Evolutionary conservation across 148 eudicot genomes (phyloP).

Genomic region (Salicornia ramosissima): DNA sequence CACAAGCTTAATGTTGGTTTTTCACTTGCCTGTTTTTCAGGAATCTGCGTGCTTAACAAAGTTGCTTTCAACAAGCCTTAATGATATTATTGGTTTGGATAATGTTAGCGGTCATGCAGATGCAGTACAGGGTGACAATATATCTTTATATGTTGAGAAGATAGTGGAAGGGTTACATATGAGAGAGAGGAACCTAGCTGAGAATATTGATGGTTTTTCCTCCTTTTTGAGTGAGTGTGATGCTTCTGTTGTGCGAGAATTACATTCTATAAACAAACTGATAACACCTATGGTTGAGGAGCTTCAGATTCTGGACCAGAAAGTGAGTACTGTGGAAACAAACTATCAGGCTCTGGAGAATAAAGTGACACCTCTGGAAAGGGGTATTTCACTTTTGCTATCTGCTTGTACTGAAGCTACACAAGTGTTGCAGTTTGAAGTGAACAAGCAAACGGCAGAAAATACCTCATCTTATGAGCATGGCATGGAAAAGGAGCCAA

Average conservation of each 20-base stretch:
- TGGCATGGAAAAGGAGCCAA: constrained; percentile 26
- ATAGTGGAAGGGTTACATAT: constrained; percentile 42
- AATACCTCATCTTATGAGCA: constrained; percentile 30
- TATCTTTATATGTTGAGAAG: constrained; percentile 42
- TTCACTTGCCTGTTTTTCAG: constrained; percentile 42
- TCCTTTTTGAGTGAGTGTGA: constrained; percentile 52
- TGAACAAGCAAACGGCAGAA: constrained; percentile 25
- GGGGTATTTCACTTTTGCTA: constrained; percentile 39
- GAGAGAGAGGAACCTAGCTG: constrained; percentile 38
- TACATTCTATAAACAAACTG: constrained; percentile 42
- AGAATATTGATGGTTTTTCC: constrained; percentile 44
- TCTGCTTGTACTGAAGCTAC: constrained; percentile 64
- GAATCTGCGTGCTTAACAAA: constrained; percentile 36
- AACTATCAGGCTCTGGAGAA: constrained; percentile 39
- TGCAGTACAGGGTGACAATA: constrained; percentile 40
- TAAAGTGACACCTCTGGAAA: constrained; percentile 41
- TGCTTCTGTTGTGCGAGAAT: constrained; percentile 50
- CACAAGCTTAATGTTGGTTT: constrained; percentile 3
- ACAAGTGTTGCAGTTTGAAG: constrained; percentile 36
- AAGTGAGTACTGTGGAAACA: constrained; percentile 43
- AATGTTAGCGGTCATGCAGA: constrained; percentile 30
- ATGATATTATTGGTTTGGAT: constrained; percentile 32
- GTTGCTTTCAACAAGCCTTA: constrained; percentile 34
- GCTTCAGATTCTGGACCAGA: constrained; percentile 35
- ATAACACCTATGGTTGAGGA: constrained; percentile 31